A percentile compares a stretch with the other conserved stretches of the same genome.
phyloP scores from a whole-genome alignment of 495 filamentous ascomycete species.

The Cenococcum geophilum region DNA sequence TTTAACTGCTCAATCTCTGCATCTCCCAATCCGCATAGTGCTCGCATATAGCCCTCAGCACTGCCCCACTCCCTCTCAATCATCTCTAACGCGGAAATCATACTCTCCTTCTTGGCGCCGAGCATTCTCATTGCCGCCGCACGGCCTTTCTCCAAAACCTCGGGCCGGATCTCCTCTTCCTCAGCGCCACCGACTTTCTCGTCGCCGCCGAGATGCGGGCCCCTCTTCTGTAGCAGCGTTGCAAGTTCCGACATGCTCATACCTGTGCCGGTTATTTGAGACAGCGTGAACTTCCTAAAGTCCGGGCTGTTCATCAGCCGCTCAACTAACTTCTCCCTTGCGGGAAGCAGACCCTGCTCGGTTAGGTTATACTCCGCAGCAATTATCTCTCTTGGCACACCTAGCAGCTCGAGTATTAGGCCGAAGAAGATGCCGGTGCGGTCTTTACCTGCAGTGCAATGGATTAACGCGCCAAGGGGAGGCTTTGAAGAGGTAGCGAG shows the following conservation, averaged over 20 bases:
- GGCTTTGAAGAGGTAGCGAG: background rate
- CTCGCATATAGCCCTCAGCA: conserved; percentile 49
- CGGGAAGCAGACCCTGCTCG: conserved; percentile 30
- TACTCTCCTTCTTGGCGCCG: conserved; percentile 37
- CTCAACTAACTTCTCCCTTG: conserved; percentile 13
- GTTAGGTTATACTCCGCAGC: conserved; percentile 39
- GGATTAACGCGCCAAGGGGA: conserved; percentile 32
- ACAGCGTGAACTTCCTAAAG: conserved; percentile 16
- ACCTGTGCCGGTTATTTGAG: conserved; percentile 6
- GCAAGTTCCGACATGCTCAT: conserved; percentile 6
- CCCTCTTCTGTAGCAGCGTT: background rate
- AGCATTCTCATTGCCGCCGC: conserved; percentile 33
- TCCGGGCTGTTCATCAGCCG: conserved; percentile 8
- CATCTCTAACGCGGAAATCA: conserved; percentile 49
- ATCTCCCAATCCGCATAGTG: conserved; percentile 47
- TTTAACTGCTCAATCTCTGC: conserved; percentile 47
- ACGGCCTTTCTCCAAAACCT: conserved; percentile 30
- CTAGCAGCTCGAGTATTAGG: conserved; percentile 34
- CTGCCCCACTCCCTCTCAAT: conserved; percentile 51
- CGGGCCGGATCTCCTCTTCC: conserved; percentile 10
- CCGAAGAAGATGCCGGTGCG: conserved; percentile 41
- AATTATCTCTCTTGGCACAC: conserved; percentile 28
- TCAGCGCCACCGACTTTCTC: background rate
- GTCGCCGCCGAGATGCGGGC: background rate
- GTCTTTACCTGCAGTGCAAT: conserved; percentile 44